These are phyloP conservation scores for Fusarium oligoseptatum DNA, from an alignment of 2,329 filamentous ascomycete species.

Conservation along the genomic window DNA sequence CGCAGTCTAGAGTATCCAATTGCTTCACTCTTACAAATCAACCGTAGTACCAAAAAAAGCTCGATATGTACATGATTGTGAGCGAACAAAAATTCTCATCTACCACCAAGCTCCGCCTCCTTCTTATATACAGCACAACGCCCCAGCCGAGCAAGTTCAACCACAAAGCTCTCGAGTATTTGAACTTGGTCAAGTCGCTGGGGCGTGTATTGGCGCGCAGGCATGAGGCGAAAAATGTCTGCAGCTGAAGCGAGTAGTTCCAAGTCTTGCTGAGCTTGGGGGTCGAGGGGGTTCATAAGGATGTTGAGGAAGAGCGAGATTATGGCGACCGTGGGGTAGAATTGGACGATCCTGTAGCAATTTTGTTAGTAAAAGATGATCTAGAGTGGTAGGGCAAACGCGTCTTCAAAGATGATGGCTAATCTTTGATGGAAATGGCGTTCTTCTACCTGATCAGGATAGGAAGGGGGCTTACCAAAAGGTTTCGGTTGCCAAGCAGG, in stretches of 20 bases:
- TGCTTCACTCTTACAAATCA: background rate
- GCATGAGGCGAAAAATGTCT: background rate
- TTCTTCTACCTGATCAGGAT: too few species aligned
- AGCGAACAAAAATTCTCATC: background rate
- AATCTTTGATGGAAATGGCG: background rate
- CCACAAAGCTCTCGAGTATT: background rate
- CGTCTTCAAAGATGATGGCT: background rate
- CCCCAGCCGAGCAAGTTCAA: background rate
- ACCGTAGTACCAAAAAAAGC: background rate
- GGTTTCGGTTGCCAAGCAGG: background rate
- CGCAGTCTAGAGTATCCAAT: background rate
- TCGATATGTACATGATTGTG: background rate
- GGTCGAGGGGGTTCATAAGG: background rate
- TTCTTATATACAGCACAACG: background rate
- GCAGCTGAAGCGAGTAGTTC: background rate
- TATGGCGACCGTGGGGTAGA: background rate
- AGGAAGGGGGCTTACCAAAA: background rate
- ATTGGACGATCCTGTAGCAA: background rate
- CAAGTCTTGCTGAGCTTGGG: background rate
- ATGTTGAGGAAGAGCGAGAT: background rate
- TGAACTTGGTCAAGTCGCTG: background rate
- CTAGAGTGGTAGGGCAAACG: background rate
- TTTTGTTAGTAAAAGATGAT: background rate
- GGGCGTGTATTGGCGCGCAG: background rate
- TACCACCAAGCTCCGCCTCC: background rate